A percentile compares a stretch with the other conserved stretches of the same genome.
Conservation (phyloP, 2,329 filamentous ascomycete genomes). For the Tolypocladium paradoxum region DNA sequence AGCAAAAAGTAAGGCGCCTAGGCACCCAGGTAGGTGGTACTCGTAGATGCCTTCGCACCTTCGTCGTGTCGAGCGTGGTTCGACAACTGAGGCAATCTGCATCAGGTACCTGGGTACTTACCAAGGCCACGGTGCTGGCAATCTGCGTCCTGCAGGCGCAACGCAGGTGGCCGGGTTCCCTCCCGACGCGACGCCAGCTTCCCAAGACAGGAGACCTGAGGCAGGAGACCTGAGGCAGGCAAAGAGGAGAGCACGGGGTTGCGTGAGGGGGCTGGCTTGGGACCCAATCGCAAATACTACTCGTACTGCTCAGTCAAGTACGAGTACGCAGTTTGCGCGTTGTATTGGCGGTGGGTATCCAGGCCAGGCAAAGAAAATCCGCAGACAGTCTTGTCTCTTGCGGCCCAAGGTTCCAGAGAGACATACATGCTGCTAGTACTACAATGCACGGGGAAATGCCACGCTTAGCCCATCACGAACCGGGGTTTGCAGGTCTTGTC, state of each 20-base stretch:
- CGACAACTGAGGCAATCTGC: too few relatives aligned
- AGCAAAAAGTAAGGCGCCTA: too few relatives aligned
- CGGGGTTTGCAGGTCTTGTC: too few relatives aligned
- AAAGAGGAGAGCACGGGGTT: too few relatives aligned
- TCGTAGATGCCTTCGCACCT: too few relatives aligned
- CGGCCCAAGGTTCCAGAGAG: neutral
- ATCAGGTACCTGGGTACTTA: neutral
- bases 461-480: neutral
- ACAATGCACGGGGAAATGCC: neutral
- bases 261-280: too few relatives aligned
- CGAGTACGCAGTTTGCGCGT: neutral
- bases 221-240: too few relatives aligned
- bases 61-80: too few relatives aligned
- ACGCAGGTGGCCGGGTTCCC: neutral
- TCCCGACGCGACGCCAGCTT: neutral
- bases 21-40: too few relatives aligned
- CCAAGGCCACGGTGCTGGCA: neutral
- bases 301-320: neutral
- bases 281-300: neutral
- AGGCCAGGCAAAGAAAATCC: neutral
- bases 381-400: neutral
- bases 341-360: too few relatives aligned
- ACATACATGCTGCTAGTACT: neutral
- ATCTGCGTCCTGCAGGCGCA: neutral
- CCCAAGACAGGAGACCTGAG: too few relatives aligned